A percentile compares a stretch with the other conserved stretches of the same genome.
Evolutionary conservation across 768 basidiomycete species (phyloP).

Genomic region (Trametes coccinea): DNA sequence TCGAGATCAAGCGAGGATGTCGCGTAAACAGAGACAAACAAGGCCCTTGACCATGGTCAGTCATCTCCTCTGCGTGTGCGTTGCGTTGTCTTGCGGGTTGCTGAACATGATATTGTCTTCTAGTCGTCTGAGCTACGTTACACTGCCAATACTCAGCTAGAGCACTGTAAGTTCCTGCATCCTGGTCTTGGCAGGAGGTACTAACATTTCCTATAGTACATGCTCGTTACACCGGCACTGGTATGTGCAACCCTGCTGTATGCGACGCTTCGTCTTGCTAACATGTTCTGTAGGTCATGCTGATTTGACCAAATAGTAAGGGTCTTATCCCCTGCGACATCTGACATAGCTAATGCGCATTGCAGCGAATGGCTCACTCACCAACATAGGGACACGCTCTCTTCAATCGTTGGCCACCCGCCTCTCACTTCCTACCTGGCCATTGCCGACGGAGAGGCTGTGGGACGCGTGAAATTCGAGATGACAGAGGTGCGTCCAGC

Average conservation of each 20-base stretch:
- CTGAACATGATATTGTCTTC: slow-evolving; percentile 16
- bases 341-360: slow-evolving; percentile 15
- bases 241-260: slow-evolving; percentile 43
- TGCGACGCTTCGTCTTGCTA: neutral
- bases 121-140: slow-evolving; percentile 92
- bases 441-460: slow-evolving; percentile 92
- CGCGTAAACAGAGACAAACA: neutral
- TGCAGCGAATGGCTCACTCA: slow-evolving; percentile 95
- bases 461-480: slow-evolving; percentile 88
- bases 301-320: slow-evolving; percentile 94
- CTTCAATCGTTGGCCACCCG: slow-evolving; percentile 91
- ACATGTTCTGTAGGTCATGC: slow-evolving; percentile 69
- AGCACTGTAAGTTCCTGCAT: slow-evolving; percentile 71
- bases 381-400: slow-evolving; percentile 93
- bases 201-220: slow-evolving; percentile 58
- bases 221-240: slow-evolving; percentile 94
- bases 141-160: slow-evolving; percentile 93
- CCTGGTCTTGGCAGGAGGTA: neutral
- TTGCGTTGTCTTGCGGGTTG: neutral
- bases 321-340: neutral
- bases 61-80: slow-evolving; percentile 8
- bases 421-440: slow-evolving; percentile 83
- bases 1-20: slow-evolving; percentile 1
- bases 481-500: slow-evolving; percentile 78
- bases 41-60: slow-evolving; percentile 29